Evolutionary conservation across 306 rosid genomes (phyloP), one percentile per base, ranked within the genome.

Genomic region (Clitoria ternatea): DNA sequence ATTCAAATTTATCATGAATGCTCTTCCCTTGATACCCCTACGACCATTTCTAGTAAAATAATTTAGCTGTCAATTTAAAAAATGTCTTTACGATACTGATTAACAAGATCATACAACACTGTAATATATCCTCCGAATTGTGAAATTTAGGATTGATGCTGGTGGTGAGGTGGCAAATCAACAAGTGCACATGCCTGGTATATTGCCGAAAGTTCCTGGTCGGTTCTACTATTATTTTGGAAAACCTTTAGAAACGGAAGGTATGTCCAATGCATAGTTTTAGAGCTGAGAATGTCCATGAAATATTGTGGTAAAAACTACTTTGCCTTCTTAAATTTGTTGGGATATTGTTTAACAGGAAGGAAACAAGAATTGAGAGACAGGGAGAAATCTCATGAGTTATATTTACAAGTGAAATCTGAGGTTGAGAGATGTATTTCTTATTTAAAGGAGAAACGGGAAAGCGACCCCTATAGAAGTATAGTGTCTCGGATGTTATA

Each of bases 121-220:
- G 45, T 72, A 35, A 40, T 45, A 32, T 30, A 19, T 32, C 11
- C 49, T 53, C 60, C 10, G 47, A 23, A 48, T 37, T 83, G 33
- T 55, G 40, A 70, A 66, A 50, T 32, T 42, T 68, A 94, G 98
- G 80, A 26, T 48, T 49, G 77, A 73, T 33, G 12, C 20, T 26
- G 36, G 6, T n/a, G 98, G 96, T 39, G 98, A 94, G 77, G 83
- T 87, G 35, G 87, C 87, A 74, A 90, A 94, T 63, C 97, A 94
- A 74, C 89, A 69, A 49, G 23, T 87, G 7, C 87, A 94, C 79
- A 1, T 84, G 2, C 97, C 98, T 3, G 85, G 91, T 74, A 44
- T 88, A 69, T 52, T 84, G 63, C 98, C 97, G 0, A 88, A 90
- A 84, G 47, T 90, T 69, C 98, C 97, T 7, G 97, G 97, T 27